Conservation (phyloP, 805 yeast genomes). For the Wickerhamomyces queroliae region DNA sequence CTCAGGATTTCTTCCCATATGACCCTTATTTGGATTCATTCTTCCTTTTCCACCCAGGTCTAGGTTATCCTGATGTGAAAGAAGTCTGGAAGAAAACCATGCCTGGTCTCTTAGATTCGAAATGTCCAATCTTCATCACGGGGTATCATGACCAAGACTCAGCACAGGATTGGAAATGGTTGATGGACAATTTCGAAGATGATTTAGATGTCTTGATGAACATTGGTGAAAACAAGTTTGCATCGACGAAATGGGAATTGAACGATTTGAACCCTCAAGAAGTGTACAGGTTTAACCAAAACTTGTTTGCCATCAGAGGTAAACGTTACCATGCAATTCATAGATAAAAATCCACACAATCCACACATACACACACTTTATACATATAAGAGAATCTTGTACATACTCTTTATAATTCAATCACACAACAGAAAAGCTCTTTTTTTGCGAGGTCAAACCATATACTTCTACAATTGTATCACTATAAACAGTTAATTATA, state of each 20-base stretch:
- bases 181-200: conserved; percentile 56
- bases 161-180: conserved; percentile 64
- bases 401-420: neutral
- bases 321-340: conserved; percentile 88
- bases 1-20: conserved; percentile 94
- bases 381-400: neutral
- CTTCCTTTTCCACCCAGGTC: conserved; percentile 94
- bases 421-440: neutral
- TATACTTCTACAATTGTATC: neutral
- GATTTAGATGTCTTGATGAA: conserved; percentile 81
- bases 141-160: conserved; percentile 80
- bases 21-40: conserved; percentile 94
- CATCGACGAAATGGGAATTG: conserved; percentile 90
- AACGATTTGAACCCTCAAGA: conserved; percentile 91
- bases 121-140: conserved; percentile 87
- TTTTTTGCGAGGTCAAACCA: neutral
- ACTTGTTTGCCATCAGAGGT: conserved; percentile 89
- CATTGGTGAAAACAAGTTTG: conserved; percentile 65
- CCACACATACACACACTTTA: neutral
- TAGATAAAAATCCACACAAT: conserved; percentile 6
- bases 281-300: conserved; percentile 87
- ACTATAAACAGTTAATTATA: neutral
- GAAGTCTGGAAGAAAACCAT: conserved; percentile 81
- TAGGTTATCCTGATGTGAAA: conserved; percentile 73
- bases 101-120: conserved; percentile 84